These are phyloP conservation scores for Echinochloa phyllopogon DNA, from an alignment of 176 grass and related monocot species.

Conservation along the genomic window DNA sequence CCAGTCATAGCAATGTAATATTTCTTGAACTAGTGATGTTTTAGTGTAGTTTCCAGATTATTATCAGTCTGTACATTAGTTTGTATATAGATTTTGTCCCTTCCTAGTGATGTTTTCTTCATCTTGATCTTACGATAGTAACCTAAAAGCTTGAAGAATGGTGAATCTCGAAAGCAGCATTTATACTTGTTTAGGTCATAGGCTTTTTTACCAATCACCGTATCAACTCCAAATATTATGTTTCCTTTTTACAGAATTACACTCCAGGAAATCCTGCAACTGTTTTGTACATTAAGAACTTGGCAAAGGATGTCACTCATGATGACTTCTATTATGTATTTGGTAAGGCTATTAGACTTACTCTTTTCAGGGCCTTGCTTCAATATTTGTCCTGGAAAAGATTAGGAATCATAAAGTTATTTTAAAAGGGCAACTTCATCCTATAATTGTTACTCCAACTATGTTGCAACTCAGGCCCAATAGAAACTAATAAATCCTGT, in stretches of 20 bases:
- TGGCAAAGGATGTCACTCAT: constrained; percentile 83
- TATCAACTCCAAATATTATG: constrained; percentile 6
- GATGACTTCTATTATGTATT: constrained; percentile 96
- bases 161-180: not conserved
- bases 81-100: no score
- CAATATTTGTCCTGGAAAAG: not conserved
- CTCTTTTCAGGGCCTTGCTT: constrained; percentile 1
- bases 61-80: no score
- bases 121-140: constrained; percentile 20
- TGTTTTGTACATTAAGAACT: constrained; percentile 96
- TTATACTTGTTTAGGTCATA: constrained; percentile 9
- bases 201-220: not conserved
- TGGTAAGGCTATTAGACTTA: constrained; percentile 50
- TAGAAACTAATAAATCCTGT: not conserved
- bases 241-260: constrained; percentile 65
- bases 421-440: not conserved
- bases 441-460: not conserved
- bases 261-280: constrained; percentile 76
- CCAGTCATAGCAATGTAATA: not conserved
- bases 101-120: not conserved
- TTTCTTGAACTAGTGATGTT: not conserved
- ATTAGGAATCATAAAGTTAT: not conserved
- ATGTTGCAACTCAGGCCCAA: not conserved
- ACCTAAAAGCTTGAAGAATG: not conserved
- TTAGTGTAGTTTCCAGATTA: not conserved